Conservation (phyloP, 2,329 filamentous ascomycete species). For the Colletotrichum sp. region DNA sequence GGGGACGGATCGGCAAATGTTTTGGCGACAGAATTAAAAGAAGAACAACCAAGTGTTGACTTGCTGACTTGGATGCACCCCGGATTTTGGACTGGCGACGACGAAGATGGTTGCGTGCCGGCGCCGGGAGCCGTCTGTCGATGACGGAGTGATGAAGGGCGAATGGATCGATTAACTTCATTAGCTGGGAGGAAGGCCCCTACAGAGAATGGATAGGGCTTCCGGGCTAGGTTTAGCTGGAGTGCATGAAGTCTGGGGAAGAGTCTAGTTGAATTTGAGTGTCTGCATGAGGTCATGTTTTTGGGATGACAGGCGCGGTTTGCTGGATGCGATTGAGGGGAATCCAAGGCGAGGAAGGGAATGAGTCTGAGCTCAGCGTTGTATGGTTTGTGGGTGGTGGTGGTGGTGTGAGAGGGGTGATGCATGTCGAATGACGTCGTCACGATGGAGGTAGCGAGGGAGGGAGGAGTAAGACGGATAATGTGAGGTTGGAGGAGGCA, state of each 20-base stretch:
- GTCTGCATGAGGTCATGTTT: slow-evolving; percentile 10
- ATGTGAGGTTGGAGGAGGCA: not conserved
- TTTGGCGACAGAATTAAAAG: not conserved
- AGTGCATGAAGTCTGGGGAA: slow-evolving; percentile 1
- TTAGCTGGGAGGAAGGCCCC: not conserved
- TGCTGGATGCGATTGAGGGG: not conserved
- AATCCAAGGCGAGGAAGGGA: not conserved
- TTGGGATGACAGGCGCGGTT: not conserved
- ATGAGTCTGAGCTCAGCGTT: not conserved
- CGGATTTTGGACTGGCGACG: not conserved
- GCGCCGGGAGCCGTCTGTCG: not conserved
- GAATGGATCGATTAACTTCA: not conserved
- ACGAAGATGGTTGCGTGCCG: not conserved
- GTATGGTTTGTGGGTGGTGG: not conserved
- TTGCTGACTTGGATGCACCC: not conserved
- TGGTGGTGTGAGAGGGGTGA: slow-evolving; percentile 1
- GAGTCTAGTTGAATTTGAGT: not conserved
- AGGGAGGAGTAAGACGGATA: not conserved
- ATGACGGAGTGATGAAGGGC: not conserved
- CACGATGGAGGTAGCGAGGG: not conserved
- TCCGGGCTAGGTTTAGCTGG: not conserved
- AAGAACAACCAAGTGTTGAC: not conserved
- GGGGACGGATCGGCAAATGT: not conserved
- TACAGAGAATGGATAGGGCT: not conserved
- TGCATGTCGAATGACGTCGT: slow-evolving; percentile 19